Evolutionary conservation across 805 yeast species (phyloP).

Genomic region (Candida glaebosa): DNA sequence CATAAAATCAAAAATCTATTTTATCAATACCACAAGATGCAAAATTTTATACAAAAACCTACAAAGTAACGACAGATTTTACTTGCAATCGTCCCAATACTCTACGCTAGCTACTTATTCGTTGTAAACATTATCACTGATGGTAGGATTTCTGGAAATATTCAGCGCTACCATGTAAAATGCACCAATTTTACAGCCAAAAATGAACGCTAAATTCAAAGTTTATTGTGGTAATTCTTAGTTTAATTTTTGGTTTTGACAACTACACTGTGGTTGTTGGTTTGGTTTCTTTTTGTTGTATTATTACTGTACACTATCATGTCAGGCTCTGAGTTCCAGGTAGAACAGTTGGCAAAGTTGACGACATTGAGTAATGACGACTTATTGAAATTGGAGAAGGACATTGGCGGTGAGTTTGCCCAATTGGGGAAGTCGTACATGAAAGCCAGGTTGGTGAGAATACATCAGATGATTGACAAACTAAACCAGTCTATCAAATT

Average conservation of each 20-base stretch:
- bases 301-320: background rate
- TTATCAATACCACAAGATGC: no score
- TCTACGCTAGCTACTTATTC: no score
- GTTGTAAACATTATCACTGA: no score
- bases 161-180: background rate
- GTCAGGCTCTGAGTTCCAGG: background rate
- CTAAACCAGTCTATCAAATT: slow-evolving; percentile 23
- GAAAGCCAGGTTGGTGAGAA: slow-evolving; percentile 25
- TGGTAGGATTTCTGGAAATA: no score
- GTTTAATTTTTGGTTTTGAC: background rate
- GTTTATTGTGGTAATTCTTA: background rate
- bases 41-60: no score
- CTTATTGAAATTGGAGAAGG: slow-evolving; percentile 18
- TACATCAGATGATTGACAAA: slow-evolving; percentile 22
- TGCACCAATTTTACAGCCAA: background rate
- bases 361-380: slow-evolving; percentile 22
- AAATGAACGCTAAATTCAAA: background rate
- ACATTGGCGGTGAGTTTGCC: slow-evolving; percentile 22
- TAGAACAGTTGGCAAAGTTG: slow-evolving; percentile 9
- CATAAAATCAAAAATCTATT: no score
- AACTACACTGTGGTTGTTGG: background rate
- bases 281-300: background rate
- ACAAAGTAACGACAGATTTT: no score
- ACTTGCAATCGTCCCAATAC: no score
- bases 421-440: slow-evolving; percentile 22